These are phyloP conservation scores for Plasmodium vivax DNA, from an alignment of 169 alveolate species.

Conservation along the genomic window DNA sequence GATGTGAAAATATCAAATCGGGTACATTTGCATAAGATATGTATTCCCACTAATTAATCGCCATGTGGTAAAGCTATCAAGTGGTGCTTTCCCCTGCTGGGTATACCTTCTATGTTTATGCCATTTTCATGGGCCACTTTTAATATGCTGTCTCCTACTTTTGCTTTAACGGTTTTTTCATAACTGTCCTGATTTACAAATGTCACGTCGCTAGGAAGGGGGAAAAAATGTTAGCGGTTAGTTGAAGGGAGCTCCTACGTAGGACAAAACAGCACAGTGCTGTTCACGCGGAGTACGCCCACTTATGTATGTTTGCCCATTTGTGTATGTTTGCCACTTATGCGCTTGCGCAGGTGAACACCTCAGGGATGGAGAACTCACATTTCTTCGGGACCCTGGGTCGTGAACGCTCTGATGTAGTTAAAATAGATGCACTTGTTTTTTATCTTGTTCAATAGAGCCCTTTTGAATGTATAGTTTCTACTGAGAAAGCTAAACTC, in stretches of 20 bases:
- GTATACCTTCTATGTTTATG: constrained; percentile 88
- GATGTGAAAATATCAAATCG: neutral
- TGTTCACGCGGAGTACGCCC: neutral
- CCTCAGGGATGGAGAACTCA: neutral
- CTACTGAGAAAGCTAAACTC: constrained; percentile 30
- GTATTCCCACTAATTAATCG: neutral
- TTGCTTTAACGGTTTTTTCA: constrained; percentile 81
- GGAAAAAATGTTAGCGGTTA: neutral
- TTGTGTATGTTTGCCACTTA: neutral
- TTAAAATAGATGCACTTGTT: constrained; percentile 20
- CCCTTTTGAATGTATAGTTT: constrained; percentile 29
- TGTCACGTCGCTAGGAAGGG: constrained; percentile 74
- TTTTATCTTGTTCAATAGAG: constrained; percentile 18
- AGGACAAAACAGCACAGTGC: neutral
- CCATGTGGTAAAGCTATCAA: neutral
- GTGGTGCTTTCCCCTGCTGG: neutral
- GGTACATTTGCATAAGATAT: neutral
- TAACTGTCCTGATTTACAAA: constrained; percentile 78
- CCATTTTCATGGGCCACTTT: constrained; percentile 87
- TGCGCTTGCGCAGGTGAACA: neutral
- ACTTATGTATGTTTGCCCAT: neutral
- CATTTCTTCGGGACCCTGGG: constrained; percentile 58
- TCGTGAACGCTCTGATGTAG: constrained; percentile 11
- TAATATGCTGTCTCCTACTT: constrained; percentile 84
- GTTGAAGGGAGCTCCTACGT: neutral